Percentiles rank a stretch among this genome's conserved stretches.
Evolutionary conservation across 2,329 filamentous ascomycete species (phyloP).

Genomic region (Celoporthe dispersa): DNA sequence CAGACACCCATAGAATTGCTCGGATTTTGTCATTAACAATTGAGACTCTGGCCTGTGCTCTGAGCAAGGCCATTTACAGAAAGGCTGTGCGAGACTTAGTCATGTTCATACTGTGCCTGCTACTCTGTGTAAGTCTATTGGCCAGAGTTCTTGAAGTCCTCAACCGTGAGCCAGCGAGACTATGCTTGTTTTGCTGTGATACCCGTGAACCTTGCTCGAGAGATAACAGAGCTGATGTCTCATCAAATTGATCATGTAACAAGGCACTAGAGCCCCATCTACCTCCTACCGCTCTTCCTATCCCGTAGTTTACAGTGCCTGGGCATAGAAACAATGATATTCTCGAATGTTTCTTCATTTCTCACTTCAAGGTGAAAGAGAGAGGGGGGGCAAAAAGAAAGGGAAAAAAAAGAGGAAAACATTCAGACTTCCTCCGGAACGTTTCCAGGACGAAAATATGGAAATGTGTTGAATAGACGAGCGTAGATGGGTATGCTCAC

Average conservation of each 20-base stretch:
- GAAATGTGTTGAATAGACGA: background rate
- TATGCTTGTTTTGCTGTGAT: background rate
- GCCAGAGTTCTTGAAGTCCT: background rate
- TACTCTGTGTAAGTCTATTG: slow-evolving; percentile 15
- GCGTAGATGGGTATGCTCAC: background rate
- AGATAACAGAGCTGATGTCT: too few species aligned
- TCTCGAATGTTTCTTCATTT: too few species aligned
- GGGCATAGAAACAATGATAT: too few species aligned
- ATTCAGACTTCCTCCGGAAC: too few species aligned
- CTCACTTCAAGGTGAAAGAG: too few species aligned
- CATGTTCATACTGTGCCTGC: background rate
- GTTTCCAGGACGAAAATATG: background rate
- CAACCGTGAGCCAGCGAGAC: background rate
- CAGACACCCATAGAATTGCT: background rate
- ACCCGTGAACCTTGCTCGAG: too few species aligned
- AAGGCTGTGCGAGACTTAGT: slow-evolving; percentile 3
- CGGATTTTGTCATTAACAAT: background rate
- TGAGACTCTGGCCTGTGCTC: background rate
- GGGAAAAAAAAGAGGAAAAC: too few species aligned
- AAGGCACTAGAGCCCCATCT: too few species aligned
- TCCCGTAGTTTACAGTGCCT: too few species aligned
- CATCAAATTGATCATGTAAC: too few species aligned
- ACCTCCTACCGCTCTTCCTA: too few species aligned
- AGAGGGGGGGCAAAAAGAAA: too few species aligned
- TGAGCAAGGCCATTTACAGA: background rate